A percentile compares a stretch with the other conserved stretches of the same genome.
Evolutionary conservation across 2,329 filamentous ascomycete species (phyloP).

Genomic region (Stylonectria norvegica): DNA sequence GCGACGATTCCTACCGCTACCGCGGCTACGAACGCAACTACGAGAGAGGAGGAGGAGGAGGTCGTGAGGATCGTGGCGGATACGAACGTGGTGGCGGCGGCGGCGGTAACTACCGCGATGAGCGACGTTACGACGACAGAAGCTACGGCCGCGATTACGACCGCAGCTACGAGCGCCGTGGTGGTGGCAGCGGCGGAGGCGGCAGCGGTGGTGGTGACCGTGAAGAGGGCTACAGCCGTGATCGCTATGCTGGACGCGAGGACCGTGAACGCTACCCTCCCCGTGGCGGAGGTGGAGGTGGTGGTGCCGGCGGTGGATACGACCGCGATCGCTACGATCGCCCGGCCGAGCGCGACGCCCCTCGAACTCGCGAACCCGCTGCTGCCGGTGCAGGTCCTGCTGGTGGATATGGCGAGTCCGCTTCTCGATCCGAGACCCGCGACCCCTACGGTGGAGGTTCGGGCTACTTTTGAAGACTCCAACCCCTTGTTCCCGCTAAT

Average conservation of each 20-base stretch:
- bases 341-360: constrained; percentile 38
- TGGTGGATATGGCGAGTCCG: constrained; percentile 40
- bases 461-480: constrained; percentile 20
- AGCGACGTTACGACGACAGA: constrained; percentile 47
- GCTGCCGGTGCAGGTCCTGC: constrained; percentile 32
- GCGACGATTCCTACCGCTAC: constrained; percentile 58
- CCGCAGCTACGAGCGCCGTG: constrained; percentile 54
- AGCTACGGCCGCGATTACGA: constrained; percentile 53
- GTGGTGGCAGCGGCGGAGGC: constrained; percentile 43
- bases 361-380: constrained; percentile 39
- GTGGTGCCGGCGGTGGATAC: constrained; percentile 41
- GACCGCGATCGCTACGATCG: constrained; percentile 51
- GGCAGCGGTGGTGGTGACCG: constrained; percentile 40
- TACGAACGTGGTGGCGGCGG: constrained; percentile 39
- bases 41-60: constrained; percentile 32
- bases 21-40: constrained; percentile 43
- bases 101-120: constrained; percentile 46
- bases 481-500: constrained; percentile 27
- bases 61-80: constrained; percentile 45
- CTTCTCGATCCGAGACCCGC: constrained; percentile 42
- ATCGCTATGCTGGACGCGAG: constrained; percentile 43
- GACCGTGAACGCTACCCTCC: constrained; percentile 43
- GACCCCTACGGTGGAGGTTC: constrained; percentile 45
- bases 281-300: constrained; percentile 28
- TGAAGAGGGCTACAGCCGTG: constrained; percentile 38